Evolutionary conservation across 2,329 filamentous ascomycete species (phyloP), one percentile per base, ranked within the genome.

Genomic region (Acrodontium crateriforme): DNA sequence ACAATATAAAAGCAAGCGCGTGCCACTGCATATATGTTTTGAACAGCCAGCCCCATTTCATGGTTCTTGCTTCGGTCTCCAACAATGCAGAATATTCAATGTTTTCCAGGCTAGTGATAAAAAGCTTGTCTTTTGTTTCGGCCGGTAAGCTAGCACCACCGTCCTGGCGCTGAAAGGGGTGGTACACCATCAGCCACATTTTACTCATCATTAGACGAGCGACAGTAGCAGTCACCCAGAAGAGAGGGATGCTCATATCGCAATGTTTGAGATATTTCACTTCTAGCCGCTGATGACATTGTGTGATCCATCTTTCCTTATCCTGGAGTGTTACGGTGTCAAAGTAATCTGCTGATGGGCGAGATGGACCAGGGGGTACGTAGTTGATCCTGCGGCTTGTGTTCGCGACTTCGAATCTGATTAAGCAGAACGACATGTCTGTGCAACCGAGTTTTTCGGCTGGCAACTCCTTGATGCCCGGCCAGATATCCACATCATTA

Each of bases 161-260:
- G 15, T 71, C 67, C 18, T 65, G 63, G 28, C 73, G 68, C 17
- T 78, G 71, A 43, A 77, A 65, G 0, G 79, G 78, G 41, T 87
- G 74, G 44, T 87, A 79, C 2, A 82, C 67, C 34, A 84, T 67
- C 18, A 89, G 63, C 58, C 75, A 81, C 60, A 84, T 72, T 53
- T 84, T 87, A 28, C 74, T 74, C 55, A 84, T 69, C 36, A 85
- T 72, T 17, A 87, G 61, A 7, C 78, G 69, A 3, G 71, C 67
- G 14, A 81, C 63, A 16, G 77, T 78, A 3, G 71, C 73, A 6
- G 69, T 69, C 15, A 78, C 68, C 74, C 76, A 81, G 37, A 73
- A 73, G 1, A 81, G 55, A 6, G 69, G 70, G 1, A 71, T 55
- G 0, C 61, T 58, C 38, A 65, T 63, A 30, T 73, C 69, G 34